Evolutionary conservation across 2,329 filamentous ascomycete genomes (phyloP), one percentile per base, ranked within the genome.

Genomic region (Aaosphaeria arxii): DNA sequence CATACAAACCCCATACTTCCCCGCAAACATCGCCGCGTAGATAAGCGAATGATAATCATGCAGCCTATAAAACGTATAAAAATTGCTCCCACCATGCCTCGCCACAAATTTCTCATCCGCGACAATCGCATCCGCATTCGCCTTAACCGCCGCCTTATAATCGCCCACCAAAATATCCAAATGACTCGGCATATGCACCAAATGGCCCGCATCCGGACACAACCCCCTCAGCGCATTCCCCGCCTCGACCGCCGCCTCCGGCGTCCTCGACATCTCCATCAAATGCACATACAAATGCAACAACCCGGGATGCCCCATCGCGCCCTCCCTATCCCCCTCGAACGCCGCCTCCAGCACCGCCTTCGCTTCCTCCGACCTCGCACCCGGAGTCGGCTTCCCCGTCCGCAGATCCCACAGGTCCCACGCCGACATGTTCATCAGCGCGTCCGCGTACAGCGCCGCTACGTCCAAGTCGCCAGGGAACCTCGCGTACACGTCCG

Each of bases 11-110:
- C 71, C 63, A 1, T 76, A 86, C 61, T 86, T 81, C 0, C 84
- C 88, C 0, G 86, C 81, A 55, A 91, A 87, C 87, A 91, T 89
- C 48, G 87, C 87, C 1, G 85, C 84, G 62, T 91, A 91, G 43
- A 91, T 79, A 2, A 82, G 78, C 54, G 88, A 90, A 61, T 91
- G 88, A 57, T 85, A 85, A 61, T 91, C 77, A 62, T 92, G 88
- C 43, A 81, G 79, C 11, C 88, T 80, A 63, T 91, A 92, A 5
- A 91, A 77, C 0, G 85, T 86, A 70, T 91, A 92, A 63, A 91
- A 91, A 63, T 87, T 87, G 51, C 82, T 65, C 0, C 82, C 73
- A 0, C 87, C 86, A 6, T 79, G 74, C 5, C 77, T 73, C 0
- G 71, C 67, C 2, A 89, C 74, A 59, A 81, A 91, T 55, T 81